A percentile compares a stretch with the other conserved stretches of the same genome.
These are phyloP conservation scores for Mortierella sp. DNA, from an alignment of 371 early-diverging fungal genomes.

Conservation along the genomic window DNA sequence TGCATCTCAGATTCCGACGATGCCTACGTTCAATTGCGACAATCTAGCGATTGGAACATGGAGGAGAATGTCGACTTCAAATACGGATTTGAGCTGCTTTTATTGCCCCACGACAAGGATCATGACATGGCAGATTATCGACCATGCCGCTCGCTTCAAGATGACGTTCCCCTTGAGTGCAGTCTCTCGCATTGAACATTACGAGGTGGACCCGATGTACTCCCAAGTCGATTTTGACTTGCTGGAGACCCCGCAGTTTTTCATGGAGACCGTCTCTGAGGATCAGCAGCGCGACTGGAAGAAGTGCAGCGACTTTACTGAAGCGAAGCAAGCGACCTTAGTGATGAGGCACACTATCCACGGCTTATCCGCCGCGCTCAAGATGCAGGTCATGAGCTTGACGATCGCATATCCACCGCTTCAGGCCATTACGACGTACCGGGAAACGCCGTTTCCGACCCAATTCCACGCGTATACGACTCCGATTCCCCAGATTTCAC, in stretches of 20 bases:
- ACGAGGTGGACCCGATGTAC: slow-evolving; percentile 62
- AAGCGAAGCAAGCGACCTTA: slow-evolving; percentile 75
- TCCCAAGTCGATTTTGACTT: slow-evolving; percentile 71
- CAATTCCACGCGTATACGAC: slow-evolving; percentile 54
- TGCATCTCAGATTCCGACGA: slow-evolving; percentile 46
- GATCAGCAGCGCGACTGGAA: slow-evolving; percentile 63
- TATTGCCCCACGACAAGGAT: slow-evolving; percentile 63
- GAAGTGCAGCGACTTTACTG: slow-evolving; percentile 83
- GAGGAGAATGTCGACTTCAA: slow-evolving; percentile 77
- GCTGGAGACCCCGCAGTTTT: slow-evolving; percentile 71
- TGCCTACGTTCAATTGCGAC: slow-evolving; percentile 62
- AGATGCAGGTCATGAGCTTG: slow-evolving; percentile 62
- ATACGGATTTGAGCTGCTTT: slow-evolving; percentile 70
- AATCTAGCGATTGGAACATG: slow-evolving; percentile 80
- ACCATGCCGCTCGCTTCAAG: slow-evolving; percentile 76
- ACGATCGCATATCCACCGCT: slow-evolving; percentile 54
- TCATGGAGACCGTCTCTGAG: slow-evolving; percentile 65
- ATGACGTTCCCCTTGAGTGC: slow-evolving; percentile 74
- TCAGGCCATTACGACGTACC: slow-evolving; percentile 44
- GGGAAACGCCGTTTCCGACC: slow-evolving; percentile 51
- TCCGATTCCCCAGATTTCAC: slow-evolving; percentile 51
- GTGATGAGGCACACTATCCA: slow-evolving; percentile 74
- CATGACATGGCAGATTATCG: slow-evolving; percentile 80
- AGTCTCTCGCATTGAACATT: slow-evolving; percentile 69
- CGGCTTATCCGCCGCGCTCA: slow-evolving; percentile 65